These are phyloP conservation scores for Goffeauzyma gilvescens DNA, from an alignment of 768 basidiomycete species.

Conservation along the genomic window DNA sequence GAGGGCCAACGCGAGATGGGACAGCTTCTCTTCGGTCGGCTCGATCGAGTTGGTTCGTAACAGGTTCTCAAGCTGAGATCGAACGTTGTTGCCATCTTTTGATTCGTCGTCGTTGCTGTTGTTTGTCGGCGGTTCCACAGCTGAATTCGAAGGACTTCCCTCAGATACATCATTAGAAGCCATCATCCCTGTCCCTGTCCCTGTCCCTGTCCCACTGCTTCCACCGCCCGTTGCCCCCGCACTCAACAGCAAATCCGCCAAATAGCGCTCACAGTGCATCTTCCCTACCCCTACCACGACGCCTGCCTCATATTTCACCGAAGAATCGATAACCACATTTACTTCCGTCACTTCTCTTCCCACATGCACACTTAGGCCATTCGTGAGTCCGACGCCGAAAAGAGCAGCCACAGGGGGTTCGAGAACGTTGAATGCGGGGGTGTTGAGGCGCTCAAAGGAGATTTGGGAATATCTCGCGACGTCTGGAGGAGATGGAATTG, in stretches of 20 bases:
- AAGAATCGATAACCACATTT: conserved; percentile 19
- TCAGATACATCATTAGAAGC: neutral
- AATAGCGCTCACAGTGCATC: conserved; percentile 16
- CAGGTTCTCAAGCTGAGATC: no score
- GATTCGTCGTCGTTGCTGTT: no score
- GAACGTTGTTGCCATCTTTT: no score
- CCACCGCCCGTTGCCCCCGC: conserved; percentile 12
- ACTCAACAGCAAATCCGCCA: conserved; percentile 16
- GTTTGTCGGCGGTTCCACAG: neutral
- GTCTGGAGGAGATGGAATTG: conserved; percentile 15
- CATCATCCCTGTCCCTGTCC: neutral
- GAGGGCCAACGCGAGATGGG: conserved; percentile 14
- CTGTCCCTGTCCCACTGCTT: conserved; percentile 11
- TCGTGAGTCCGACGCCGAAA: conserved; percentile 23
- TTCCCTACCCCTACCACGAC: conserved; percentile 18
- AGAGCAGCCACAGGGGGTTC: conserved; percentile 21
- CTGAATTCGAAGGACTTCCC: neutral
- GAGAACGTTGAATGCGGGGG: conserved; percentile 20
- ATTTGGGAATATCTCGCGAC: conserved; percentile 24
- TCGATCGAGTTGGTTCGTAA: no score
- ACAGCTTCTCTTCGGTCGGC: conserved; percentile 9
- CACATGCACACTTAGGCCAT: conserved; percentile 23
- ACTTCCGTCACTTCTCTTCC: conserved; percentile 14
- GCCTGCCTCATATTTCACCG: conserved; percentile 21
- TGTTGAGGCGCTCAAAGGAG: conserved; percentile 27